phyloP scores from a whole-genome alignment of 805 yeast species.

The Jamesozyma gamospora region DNA sequence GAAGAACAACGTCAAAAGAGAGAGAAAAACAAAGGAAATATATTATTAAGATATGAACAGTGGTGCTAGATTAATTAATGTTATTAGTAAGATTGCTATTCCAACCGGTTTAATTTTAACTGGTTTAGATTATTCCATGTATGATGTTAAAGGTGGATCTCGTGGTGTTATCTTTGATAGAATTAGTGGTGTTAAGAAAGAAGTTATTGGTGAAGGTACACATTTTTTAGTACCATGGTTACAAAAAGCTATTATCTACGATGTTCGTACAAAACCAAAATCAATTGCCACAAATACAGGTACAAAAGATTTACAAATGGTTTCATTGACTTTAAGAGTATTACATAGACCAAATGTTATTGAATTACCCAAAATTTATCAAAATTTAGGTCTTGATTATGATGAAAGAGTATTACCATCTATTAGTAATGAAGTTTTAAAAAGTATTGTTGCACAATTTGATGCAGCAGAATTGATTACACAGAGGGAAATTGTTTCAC shows the following conservation, averaged over 20 bases:
- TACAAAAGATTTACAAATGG: constrained; percentile 94
- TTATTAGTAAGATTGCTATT: constrained; percentile 41
- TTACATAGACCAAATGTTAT: constrained; percentile 87
- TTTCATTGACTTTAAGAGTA: constrained; percentile 83
- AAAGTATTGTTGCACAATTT: constrained; percentile 84
- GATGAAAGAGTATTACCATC: constrained; percentile 92
- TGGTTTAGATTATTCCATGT: constrained; percentile 73
- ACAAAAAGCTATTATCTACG: constrained; percentile 81
- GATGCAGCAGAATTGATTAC: constrained; percentile 96
- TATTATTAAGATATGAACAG: neutral
- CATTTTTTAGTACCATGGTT: constrained; percentile 95
- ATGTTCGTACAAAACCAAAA: constrained; percentile 92
- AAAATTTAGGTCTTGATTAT: constrained; percentile 83
- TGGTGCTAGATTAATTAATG: constrained; percentile 17
- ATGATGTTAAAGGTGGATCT: constrained; percentile 92
- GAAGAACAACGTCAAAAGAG: neutral
- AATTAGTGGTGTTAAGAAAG: constrained; percentile 73
- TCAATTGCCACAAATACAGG: constrained; percentile 92
- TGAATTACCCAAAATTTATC: constrained; percentile 78
- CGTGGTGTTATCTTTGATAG: constrained; percentile 95
- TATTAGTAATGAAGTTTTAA: constrained; percentile 83
- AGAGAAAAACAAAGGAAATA: neutral
- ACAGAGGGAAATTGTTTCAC: constrained; percentile 90
- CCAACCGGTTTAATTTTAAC: constrained; percentile 63
- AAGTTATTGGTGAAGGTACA: constrained; percentile 94